A percentile compares a stretch with the other conserved stretches of the same genome.
Conservation (phyloP, 441 rosid genomes). For the Raphanus hybrid region DNA sequence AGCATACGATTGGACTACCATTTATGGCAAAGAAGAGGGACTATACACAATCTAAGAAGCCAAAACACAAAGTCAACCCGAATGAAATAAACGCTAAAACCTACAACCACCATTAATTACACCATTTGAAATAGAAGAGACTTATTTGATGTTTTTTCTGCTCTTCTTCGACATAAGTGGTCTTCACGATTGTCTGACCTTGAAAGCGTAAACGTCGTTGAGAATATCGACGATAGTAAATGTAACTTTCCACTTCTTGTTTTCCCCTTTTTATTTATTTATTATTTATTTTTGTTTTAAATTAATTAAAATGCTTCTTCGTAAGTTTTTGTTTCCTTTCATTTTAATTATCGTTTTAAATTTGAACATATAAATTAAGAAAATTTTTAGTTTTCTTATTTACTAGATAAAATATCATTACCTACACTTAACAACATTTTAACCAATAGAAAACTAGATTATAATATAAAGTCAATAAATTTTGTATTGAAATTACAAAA, state of each 20-base stretch:
- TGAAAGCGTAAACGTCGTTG: constrained; percentile 28
- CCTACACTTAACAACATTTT: too few species aligned
- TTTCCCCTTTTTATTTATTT: not conserved
- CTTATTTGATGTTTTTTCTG: constrained; percentile 27
- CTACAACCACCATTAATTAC: not conserved
- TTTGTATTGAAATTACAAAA: too few species aligned
- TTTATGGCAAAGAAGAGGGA: not conserved
- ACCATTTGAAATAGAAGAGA: constrained; percentile 27
- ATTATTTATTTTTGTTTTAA: too few species aligned
- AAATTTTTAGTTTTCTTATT: too few species aligned
- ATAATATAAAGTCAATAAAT: too few species aligned
- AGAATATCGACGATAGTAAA: constrained; percentile 28
- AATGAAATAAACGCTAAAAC: constrained; percentile 19
- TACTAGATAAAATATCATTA: too few species aligned
- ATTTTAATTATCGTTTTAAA: too few species aligned
- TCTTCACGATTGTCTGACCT: constrained; percentile 32
- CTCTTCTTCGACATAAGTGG: constrained; percentile 33
- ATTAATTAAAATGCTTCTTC: too few species aligned
- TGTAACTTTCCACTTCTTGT: constrained; percentile 1
- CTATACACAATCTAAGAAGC: constrained; percentile 16
- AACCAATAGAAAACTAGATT: too few species aligned
- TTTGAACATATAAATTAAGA: too few species aligned
- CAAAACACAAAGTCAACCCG: constrained; percentile 32
- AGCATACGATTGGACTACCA: constrained; percentile 15
- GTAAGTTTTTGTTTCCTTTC: too few species aligned